Base-by-base conservation (phyloP, 2,329 filamentous ascomycete genomes). In the Erysiphe pulchra region DNA sequence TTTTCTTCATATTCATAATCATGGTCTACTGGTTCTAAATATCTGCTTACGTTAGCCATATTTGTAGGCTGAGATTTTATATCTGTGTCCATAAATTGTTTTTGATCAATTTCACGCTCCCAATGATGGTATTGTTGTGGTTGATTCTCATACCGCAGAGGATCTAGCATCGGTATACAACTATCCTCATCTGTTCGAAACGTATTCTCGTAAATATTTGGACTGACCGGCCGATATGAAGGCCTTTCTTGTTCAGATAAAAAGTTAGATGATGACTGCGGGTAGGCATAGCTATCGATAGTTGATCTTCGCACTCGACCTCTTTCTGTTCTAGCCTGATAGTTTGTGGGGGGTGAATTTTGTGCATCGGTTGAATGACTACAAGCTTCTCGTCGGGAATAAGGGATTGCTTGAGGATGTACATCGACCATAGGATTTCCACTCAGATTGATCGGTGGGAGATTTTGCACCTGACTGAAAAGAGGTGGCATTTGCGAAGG, bases 81-180 rank as follows among this genome's bases (percentile, higher is more conserved):
- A 52, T 45, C 16, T 53, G 48, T 33, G 54, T 44, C 45, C 51
- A 48, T 44, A 42, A 47, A 14, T 44, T 43, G 1, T 55, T 54
- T 11, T 51, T 47, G 16, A 56, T 54, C 38, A 41, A 50, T 10
- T 48, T 47, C 11, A 52, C 30, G 2, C 53, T 49, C 33, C 49
- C 50, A 50, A 55, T 70, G 69, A 42, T 51, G 57, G 46, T 61
- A 60, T 61, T 48, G 62, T 20, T 54, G 54, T 32, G 51, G 48
- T 31, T 54, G 54, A 47, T 48, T 48, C 7, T 43, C 41, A 46
- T 65, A 60, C 56, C 66, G 67, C 46, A 72, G 74, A 5, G 70
- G 68, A 45, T 71, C 70, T n/a, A 72, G 72, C 50, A 73, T 65
- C 30, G 70, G 57, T 54, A 70, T 73, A 52, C 71, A 72, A 32